These are phyloP conservation scores for Mortierella alpina DNA, from an alignment of 192 early-diverging fungal species.

Conservation along the genomic window DNA sequence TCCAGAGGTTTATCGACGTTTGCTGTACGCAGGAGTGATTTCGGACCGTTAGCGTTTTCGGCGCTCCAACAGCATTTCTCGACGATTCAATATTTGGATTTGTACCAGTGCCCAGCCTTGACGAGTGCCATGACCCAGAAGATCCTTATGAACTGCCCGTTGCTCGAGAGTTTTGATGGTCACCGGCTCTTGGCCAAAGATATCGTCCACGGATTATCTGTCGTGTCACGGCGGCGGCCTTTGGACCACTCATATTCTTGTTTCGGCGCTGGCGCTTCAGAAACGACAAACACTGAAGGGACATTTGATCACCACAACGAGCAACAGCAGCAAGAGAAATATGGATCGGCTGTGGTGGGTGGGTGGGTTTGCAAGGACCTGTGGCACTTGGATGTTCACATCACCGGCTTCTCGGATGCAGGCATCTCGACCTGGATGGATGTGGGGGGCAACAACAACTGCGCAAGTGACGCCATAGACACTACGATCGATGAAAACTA, in stretches of 20 bases:
- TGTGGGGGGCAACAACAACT: neutral
- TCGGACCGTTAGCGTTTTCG: conserved; percentile 5
- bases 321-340: neutral
- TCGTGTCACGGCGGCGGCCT: too few species aligned
- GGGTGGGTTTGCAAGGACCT: conserved; percentile 18
- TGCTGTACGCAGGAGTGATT: conserved; percentile 32
- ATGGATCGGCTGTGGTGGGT: neutral
- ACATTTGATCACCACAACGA: neutral
- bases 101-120: conserved; percentile 22
- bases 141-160: conserved; percentile 14
- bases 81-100: conserved; percentile 16
- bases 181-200: conserved; percentile 16
- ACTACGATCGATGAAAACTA: neutral
- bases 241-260: too few species aligned
- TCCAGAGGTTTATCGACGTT: conserved; percentile 4
- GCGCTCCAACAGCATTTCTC: conserved; percentile 21
- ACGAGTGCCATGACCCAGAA: conserved; percentile 19
- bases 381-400: conserved; percentile 12
- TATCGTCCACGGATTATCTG: conserved; percentile 2
- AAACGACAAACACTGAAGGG: too few species aligned
- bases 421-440: neutral
- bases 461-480: too few species aligned
- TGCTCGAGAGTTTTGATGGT: conserved; percentile 36
- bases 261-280: too few species aligned
- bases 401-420: conserved; percentile 12